These are phyloP conservation scores for Nymphaea colorata DNA, from an alignment of 164 flowering plant genomes.

Conservation along the genomic window DNA sequence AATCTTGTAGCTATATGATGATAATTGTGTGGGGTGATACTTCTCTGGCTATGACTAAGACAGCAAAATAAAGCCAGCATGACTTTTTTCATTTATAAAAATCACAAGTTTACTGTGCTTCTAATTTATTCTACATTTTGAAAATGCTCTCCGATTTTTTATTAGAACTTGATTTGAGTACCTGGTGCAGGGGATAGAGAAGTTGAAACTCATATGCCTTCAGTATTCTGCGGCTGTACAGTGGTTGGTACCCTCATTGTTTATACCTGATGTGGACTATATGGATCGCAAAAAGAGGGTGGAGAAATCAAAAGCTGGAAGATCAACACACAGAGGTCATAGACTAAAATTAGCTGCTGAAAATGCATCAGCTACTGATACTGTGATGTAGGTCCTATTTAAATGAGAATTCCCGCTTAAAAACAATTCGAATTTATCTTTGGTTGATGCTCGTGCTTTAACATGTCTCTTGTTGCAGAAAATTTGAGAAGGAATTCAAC, in stretches of 20 bases:
- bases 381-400: constrained; percentile 52
- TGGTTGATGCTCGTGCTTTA: constrained; percentile 2
- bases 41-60: too few species aligned
- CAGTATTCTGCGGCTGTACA: constrained; percentile 86
- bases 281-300: constrained; percentile 9
- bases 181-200: constrained; percentile 78
- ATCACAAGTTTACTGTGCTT: too few species aligned
- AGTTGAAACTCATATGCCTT: constrained; percentile 65
- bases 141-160: too few species aligned
- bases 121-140: too few species aligned
- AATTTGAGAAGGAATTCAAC: constrained; percentile 84
- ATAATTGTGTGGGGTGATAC: too few species aligned
- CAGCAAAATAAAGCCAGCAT: neutral
- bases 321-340: constrained; percentile 27
- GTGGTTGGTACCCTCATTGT: constrained; percentile 71
- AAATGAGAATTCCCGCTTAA: neutral
- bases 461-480: constrained; percentile 31
- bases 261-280: constrained; percentile 17
- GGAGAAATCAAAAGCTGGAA: constrained; percentile 26
- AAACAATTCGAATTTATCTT: neutral
- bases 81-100: neutral
- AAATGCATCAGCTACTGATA: constrained; percentile 36
- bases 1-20: too few species aligned
- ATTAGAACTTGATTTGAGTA: too few species aligned
- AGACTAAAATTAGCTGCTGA: constrained; percentile 22